Percentiles rank a stretch among this genome's conserved stretches.
phyloP scores from a whole-genome alignment of 192 early-diverging fungal genomes.

The Coemansia sp. region DNA sequence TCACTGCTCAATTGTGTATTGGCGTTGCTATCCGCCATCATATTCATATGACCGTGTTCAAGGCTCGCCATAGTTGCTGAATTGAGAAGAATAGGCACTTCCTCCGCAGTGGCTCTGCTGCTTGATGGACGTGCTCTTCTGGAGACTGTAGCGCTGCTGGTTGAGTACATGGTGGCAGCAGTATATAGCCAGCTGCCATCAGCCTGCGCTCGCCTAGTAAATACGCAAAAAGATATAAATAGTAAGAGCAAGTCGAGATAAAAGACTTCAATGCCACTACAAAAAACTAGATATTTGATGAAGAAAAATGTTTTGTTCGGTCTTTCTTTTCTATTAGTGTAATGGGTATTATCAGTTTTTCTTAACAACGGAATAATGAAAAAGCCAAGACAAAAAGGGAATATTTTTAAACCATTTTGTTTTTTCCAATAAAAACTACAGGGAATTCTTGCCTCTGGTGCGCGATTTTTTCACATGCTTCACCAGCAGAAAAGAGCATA shows the following conservation, averaged over 20 bases:
- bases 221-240: no score
- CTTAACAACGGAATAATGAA: background rate
- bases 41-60: background rate
- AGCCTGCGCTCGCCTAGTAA: no score
- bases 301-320: no score
- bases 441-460: background rate
- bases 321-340: no score
- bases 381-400: background rate
- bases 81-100: background rate
- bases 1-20: constrained; percentile 18
- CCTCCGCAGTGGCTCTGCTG: background rate
- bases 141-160: no score
- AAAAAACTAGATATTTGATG: no score
- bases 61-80: background rate
- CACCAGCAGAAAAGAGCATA: background rate
- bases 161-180: no score
- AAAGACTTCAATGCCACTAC: no score
- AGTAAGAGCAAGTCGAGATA: no score
- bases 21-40: background rate
- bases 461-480: constrained; percentile 7
- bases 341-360: no score
- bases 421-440: background rate
- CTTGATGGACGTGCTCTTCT: background rate
- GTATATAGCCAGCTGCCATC: no score
- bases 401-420: background rate